Evolutionary conservation across 2,329 filamentous ascomycete species (phyloP), one percentile per base, ranked within the genome.

Genomic region (Trichoderma oligosporum): DNA sequence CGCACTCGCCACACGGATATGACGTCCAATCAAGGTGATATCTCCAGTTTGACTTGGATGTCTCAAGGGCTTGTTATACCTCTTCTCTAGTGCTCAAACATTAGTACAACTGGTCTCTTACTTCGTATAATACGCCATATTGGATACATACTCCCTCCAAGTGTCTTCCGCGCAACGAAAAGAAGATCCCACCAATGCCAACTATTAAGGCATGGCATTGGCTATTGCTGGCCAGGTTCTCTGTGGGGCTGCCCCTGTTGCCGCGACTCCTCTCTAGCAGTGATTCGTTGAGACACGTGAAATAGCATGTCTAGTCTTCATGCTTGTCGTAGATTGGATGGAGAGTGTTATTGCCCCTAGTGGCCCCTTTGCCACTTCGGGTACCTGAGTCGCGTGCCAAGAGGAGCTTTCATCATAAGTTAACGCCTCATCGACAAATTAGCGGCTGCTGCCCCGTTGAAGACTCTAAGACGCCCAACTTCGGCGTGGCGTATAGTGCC

Each of bases 371-470:
- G 36, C 36, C 29, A 27, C 16, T 42, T 49, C 54, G 27, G 45
- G 54, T 57, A 42, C 54, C 54, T 57, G 54, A 57, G 54, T 57
- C 54, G 54, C 35, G 45, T 12, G 36, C 22, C 18, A 35, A 42
- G 16, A 33, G n/a, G 54, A 49, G 35, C 45, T 39, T 24, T 27
- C 35, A 25, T 49, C 31, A 14, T 35, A 20, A 18, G 36, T 45
- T 45, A 45, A 25, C 54, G 54, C 54, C 45, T 57, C 54, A 35
- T 49, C 39, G 51, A 31, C 51, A 27, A 46, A 46, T 12, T 55
- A 55, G 51, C 36, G 51, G 29, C 29, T 14, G 31, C 16, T n/a
- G 33, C 47, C 51, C 51, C 51, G 41, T 24, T 27, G 39, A 27
- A 24, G 29, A 29, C 27, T 35, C 46, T 12, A 29, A 39, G 12